Evolutionary conservation across 371 early-diverging fungal genomes (phyloP).

Genomic region (Lichtheimia ramosa): DNA sequence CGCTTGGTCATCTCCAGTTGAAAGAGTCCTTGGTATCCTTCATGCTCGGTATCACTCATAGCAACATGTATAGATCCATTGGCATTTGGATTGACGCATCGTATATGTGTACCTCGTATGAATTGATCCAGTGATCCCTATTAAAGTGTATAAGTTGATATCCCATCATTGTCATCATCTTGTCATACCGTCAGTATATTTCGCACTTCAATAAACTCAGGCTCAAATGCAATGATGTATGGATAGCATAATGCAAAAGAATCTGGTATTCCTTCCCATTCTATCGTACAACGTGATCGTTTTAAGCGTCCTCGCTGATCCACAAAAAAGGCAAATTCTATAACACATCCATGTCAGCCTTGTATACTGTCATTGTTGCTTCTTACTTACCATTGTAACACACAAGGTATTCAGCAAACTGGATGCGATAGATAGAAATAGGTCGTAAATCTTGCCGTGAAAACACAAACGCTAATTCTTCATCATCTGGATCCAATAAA

Average conservation of each 20-base stretch:
- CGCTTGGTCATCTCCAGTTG: slow-evolving; percentile 24
- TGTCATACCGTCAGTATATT: slow-evolving; percentile 71
- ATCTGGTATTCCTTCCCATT: slow-evolving; percentile 58
- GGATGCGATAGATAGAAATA: slow-evolving; percentile 75
- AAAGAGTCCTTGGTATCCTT: slow-evolving; percentile 39
- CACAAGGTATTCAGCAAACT: slow-evolving; percentile 76
- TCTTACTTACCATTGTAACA: slow-evolving; percentile 74
- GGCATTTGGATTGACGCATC: slow-evolving; percentile 24
- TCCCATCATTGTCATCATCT: background rate
- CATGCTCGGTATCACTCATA: slow-evolving; percentile 45
- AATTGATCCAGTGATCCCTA: slow-evolving; percentile 42
- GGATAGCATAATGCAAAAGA: slow-evolving; percentile 71
- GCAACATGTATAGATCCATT: slow-evolving; percentile 32
- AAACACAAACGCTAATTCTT: slow-evolving; percentile 27
- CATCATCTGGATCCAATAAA: slow-evolving; percentile 40
- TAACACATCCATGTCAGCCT: slow-evolving; percentile 3
- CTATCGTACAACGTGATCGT: slow-evolving; percentile 26
- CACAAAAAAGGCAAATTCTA: slow-evolving; percentile 91
- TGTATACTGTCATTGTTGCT: background rate
- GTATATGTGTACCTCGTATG: slow-evolving; percentile 40
- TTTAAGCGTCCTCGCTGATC: slow-evolving; percentile 60
- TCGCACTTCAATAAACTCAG: slow-evolving; percentile 85
- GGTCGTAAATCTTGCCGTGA: slow-evolving; percentile 46
- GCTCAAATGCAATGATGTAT: slow-evolving; percentile 87
- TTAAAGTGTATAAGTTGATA: background rate